These are phyloP conservation scores for Claviceps humidiphila DNA, from an alignment of 2,329 filamentous ascomycete genomes.

Conservation along the genomic window DNA sequence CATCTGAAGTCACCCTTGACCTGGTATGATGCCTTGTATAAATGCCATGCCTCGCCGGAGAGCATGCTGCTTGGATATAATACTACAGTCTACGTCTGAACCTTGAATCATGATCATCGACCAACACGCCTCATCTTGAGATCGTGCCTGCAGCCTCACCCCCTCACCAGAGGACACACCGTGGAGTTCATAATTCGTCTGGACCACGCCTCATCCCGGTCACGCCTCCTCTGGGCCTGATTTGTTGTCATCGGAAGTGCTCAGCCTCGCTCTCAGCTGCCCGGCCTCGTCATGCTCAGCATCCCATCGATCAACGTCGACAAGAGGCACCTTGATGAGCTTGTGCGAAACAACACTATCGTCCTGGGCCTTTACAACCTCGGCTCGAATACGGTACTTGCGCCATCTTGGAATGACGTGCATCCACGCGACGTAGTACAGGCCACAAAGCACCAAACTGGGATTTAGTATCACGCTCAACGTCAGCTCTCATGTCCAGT, in stretches of 20 bases:
- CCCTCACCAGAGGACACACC: too few species aligned
- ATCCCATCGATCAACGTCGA: constrained; percentile 43
- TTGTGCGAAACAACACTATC: constrained; percentile 29
- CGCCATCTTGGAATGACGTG: constrained; percentile 37
- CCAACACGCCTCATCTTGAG: too few species aligned
- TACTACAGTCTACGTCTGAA: too few species aligned
- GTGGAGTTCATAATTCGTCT: too few species aligned
- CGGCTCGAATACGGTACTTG: constrained; percentile 42
- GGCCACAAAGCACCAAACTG: constrained; percentile 36
- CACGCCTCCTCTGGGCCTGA: not conserved
- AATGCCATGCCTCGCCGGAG: too few species aligned
- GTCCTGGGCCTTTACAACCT: constrained; percentile 37
- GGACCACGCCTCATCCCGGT: too few species aligned
- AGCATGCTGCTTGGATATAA: too few species aligned
- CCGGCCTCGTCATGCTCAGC: constrained; percentile 25
- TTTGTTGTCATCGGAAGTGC: not conserved
- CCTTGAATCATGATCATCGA: too few species aligned
- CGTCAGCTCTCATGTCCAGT: not conserved
- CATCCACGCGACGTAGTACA: constrained; percentile 49
- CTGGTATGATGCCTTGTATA: too few species aligned
- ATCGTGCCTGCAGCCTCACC: too few species aligned
- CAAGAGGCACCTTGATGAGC: constrained; percentile 39
- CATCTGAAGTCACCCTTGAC: too few species aligned
- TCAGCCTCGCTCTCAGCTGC: not conserved
- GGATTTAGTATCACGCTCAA: too few species aligned